These are phyloP conservation scores for Penicillium egyptiacum DNA, from an alignment of 495 filamentous ascomycete species.

Conservation along the genomic window DNA sequence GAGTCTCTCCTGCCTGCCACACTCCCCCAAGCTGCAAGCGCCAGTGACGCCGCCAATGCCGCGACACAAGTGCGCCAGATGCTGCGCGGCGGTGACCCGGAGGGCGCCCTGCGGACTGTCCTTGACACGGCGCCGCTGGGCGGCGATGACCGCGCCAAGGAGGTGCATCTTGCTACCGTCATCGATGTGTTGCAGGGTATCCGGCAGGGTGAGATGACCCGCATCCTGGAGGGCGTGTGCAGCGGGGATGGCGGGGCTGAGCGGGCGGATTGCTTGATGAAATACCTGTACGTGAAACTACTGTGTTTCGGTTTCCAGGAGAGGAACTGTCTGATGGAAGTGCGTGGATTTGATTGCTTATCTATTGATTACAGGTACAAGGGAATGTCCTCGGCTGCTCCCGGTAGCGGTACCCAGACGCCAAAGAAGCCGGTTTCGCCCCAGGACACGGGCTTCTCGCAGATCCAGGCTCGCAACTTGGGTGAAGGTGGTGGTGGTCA, in stretches of 20 bases:
- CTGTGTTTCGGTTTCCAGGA: neutral
- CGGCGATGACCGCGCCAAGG: slow-evolving; percentile 75
- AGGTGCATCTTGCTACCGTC: slow-evolving; percentile 76
- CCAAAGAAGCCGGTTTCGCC: slow-evolving; percentile 62
- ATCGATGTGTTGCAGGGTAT: slow-evolving; percentile 88
- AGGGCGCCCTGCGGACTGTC: slow-evolving; percentile 76
- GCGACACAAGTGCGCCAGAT: slow-evolving; percentile 80
- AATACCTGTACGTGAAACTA: slow-evolving; percentile 46
- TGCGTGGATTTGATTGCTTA: slow-evolving; percentile 12
- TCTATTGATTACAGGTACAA: slow-evolving; percentile 60
- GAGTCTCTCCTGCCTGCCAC: slow-evolving; percentile 73
- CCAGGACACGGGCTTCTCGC: slow-evolving; percentile 81
- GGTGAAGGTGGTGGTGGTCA: slow-evolving; percentile 75
- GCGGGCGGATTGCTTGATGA: slow-evolving; percentile 54
- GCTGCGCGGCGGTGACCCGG: slow-evolving; percentile 77
- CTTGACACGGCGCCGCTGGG: slow-evolving; percentile 75
- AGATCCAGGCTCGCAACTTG: slow-evolving; percentile 68
- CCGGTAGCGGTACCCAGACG: slow-evolving; percentile 35
- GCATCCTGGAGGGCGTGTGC: slow-evolving; percentile 76
- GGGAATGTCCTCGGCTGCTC: slow-evolving; percentile 65
- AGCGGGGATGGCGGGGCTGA: slow-evolving; percentile 68
- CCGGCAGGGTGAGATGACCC: slow-evolving; percentile 85
- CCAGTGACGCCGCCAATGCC: slow-evolving; percentile 69
- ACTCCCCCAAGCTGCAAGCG: slow-evolving; percentile 57
- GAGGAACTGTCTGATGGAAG: neutral